These are phyloP conservation scores for Akanthomyces uredinophilus DNA, from an alignment of 2,329 filamentous ascomycete species.

Conservation along the genomic window DNA sequence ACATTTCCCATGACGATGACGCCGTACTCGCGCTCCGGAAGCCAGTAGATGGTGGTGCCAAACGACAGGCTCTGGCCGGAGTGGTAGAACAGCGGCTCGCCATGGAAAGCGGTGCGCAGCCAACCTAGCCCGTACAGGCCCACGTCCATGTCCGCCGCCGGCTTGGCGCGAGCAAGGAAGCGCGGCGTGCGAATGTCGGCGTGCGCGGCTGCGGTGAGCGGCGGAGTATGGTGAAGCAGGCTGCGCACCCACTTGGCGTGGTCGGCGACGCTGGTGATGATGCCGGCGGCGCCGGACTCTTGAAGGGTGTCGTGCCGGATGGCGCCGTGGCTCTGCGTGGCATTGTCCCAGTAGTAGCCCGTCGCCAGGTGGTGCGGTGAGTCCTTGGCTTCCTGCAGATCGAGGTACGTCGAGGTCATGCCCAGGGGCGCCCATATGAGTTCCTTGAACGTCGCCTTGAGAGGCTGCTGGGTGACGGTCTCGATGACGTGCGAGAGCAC, in stretches of 20 bases:
- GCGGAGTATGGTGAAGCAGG: background rate
- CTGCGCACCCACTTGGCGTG: conserved; percentile 3
- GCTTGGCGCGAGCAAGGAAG: background rate
- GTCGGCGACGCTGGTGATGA: conserved; percentile 8
- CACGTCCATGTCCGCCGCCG: background rate
- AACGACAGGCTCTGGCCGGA: background rate
- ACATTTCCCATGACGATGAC: background rate
- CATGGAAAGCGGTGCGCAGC: background rate
- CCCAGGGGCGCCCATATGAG: conserved; percentile 35
- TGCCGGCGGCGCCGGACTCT: background rate
- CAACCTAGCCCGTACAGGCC: background rate
- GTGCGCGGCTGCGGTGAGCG: background rate
- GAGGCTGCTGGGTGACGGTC: conserved; percentile 25
- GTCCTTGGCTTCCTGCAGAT: conserved; percentile 15
- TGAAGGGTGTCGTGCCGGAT: background rate
- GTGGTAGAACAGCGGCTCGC: background rate
- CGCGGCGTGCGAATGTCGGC: background rate
- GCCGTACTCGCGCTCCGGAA: background rate
- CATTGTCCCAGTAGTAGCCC: conserved; percentile 1
- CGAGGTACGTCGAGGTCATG: conserved; percentile 35
- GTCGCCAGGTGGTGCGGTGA: background rate
- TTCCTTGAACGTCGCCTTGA: conserved; percentile 32
- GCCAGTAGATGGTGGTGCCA: conserved; percentile 3
- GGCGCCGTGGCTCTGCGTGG: background rate
- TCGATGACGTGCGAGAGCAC: conserved; percentile 37